phyloP scores from a whole-genome alignment of 1,284 basidiomycete species.

The Melampsora larici-populina region DNA sequence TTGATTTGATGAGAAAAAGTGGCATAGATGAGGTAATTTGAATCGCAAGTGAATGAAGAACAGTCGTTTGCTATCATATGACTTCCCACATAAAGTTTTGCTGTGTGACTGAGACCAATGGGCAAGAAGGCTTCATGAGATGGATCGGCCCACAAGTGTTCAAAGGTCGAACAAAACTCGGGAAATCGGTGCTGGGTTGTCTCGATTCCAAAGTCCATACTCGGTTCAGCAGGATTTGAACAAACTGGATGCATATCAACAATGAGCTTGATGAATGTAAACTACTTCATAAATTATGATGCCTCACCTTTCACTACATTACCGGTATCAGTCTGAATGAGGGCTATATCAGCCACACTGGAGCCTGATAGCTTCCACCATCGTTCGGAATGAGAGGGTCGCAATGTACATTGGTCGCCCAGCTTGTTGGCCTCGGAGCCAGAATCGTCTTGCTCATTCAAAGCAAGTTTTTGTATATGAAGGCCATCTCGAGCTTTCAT shows the following conservation, averaged over 20 bases:
- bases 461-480: background rate
- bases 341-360: background rate
- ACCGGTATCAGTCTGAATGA: background rate
- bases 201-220: conserved; percentile 44
- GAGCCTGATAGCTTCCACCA: background rate
- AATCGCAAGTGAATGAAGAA: conserved; percentile 76
- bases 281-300: too few species aligned
- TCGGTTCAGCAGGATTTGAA: conserved; percentile 44
- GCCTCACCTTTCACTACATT: background rate
- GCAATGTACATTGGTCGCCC: too few species aligned
- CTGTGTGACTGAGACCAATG: conserved; percentile 38
- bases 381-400: background rate
- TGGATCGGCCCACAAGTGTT: conserved; percentile 50
- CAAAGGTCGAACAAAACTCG: conserved; percentile 61
- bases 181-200: conserved; percentile 58
- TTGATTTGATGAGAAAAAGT: conserved; percentile 76
- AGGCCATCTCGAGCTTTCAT: background rate
- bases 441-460: background rate
- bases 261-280: too few species aligned
- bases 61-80: conserved; percentile 60
- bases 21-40: conserved; percentile 80
- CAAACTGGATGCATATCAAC: conserved; percentile 20
- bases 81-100: conserved; percentile 37
- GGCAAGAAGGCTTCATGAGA: conserved; percentile 47
- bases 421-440: too few species aligned